These are phyloP conservation scores for Tolypocladium tropicale DNA, from an alignment of 2,329 filamentous ascomycete genomes.

Conservation along the genomic window DNA sequence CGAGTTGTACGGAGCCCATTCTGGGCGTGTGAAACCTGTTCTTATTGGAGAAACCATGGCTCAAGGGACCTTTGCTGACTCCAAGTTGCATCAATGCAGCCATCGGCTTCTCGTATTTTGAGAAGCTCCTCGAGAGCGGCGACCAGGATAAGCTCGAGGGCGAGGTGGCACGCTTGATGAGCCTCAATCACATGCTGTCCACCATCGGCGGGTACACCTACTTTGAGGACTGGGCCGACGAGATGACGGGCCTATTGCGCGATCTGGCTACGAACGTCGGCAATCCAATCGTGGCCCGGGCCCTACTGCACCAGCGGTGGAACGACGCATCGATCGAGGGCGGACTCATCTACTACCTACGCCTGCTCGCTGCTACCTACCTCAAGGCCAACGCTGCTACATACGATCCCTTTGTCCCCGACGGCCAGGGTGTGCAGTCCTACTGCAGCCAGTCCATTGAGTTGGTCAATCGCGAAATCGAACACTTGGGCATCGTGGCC, in stretches of 20 bases:
- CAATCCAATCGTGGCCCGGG: slow-evolving; percentile 45
- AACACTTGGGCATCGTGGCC: slow-evolving; percentile 74
- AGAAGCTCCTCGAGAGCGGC: slow-evolving; percentile 62
- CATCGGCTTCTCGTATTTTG: slow-evolving; percentile 87
- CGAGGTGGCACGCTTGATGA: slow-evolving; percentile 63
- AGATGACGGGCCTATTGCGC: slow-evolving; percentile 57
- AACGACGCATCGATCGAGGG: slow-evolving; percentile 60
- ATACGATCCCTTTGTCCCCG: slow-evolving; percentile 63
- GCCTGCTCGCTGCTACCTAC: slow-evolving; percentile 76
- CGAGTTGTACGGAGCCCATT: not conserved
- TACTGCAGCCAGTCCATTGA: slow-evolving; percentile 67
- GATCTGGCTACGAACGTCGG: slow-evolving; percentile 50
- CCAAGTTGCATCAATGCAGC: slow-evolving; percentile 42
- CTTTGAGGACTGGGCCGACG: slow-evolving; percentile 74
- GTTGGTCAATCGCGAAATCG: slow-evolving; percentile 71
- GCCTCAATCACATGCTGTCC: slow-evolving; percentile 60
- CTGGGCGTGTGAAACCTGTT: no score
- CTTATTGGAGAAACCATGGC: not conserved
- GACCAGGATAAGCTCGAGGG: slow-evolving; percentile 54
- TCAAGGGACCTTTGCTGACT: not conserved
- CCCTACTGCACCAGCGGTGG: slow-evolving; percentile 54
- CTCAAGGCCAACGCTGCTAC: slow-evolving; percentile 62
- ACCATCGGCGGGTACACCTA: slow-evolving; percentile 61
- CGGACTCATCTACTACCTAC: slow-evolving; percentile 73
- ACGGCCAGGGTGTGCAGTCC: slow-evolving; percentile 46